Evolutionary conservation across 108 stramenopile species (phyloP).

Genomic region (Nitzschia inconspicua): DNA sequence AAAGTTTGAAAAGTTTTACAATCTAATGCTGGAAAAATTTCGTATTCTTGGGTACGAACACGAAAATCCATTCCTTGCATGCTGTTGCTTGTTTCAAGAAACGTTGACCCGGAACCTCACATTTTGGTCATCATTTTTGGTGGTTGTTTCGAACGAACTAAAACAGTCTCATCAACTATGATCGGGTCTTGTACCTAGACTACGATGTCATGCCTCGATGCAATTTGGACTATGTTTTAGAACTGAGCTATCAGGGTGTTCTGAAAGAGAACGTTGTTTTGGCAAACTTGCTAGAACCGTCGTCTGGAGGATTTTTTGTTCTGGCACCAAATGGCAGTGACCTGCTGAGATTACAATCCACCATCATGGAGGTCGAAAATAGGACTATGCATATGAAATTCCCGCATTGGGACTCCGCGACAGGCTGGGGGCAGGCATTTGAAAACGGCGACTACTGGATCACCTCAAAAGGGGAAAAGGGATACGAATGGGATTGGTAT

Average conservation of each 20-base stretch:
- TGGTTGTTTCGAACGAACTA: too few species aligned
- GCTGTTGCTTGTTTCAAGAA: too few species aligned
- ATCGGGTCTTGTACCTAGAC: conserved; percentile 54
- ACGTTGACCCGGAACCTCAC: too few species aligned
- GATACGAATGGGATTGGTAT: conserved; percentile 41
- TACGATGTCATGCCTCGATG: conserved; percentile 51
- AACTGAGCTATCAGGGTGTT: conserved; percentile 10
- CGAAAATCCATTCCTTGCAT: too few species aligned
- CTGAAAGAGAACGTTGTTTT: conserved; percentile 31
- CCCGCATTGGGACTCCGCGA: conserved; percentile 19
- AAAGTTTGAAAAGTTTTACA: conserved; percentile 24
- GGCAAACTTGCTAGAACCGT: conserved; percentile 30
- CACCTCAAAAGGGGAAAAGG: neutral
- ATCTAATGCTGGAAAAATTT: conserved; percentile 48
- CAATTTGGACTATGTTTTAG: conserved; percentile 55
- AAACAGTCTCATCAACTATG: conserved; percentile 43
- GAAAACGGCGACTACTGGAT: conserved; percentile 3
- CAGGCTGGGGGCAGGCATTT: conserved; percentile 34
- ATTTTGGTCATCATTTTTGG: too few species aligned
- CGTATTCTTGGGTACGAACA: conserved; percentile 38
- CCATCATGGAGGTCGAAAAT: conserved; percentile 15
- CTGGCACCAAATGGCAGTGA: conserved; percentile 22
- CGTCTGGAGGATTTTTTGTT: conserved; percentile 45
- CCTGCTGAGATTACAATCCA: conserved; percentile 12
- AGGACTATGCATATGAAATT: conserved; percentile 11